phyloP scores from a whole-genome alignment of 2,329 filamentous ascomycete genomes.

The Xylariomycetidae sp. region DNA sequence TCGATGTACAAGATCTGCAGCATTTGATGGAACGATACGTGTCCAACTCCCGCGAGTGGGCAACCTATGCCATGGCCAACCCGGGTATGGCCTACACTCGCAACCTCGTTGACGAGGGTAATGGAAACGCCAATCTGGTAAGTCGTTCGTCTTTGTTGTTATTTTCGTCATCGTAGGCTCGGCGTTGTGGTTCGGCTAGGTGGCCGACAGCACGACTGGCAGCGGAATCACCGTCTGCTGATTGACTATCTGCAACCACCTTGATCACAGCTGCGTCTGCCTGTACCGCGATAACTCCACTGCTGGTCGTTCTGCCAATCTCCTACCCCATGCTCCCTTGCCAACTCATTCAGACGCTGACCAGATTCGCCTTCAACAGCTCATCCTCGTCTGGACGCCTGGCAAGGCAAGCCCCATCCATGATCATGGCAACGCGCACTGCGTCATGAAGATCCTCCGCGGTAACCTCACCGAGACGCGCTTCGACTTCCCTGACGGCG shows the following conservation, averaged over 20 bases:
- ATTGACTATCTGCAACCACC: too few species aligned
- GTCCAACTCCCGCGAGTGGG: constrained; percentile 66
- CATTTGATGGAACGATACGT: constrained; percentile 68
- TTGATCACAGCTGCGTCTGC: too few species aligned
- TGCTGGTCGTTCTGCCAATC: too few species aligned
- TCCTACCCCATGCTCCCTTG: too few species aligned
- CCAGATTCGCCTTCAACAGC: constrained; percentile 40
- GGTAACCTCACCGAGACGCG: constrained; percentile 76
- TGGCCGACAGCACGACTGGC: too few species aligned
- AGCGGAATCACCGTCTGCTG: too few species aligned
- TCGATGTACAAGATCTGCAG: constrained; percentile 67
- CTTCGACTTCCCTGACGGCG: constrained; percentile 62
- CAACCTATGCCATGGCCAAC: constrained; percentile 68
- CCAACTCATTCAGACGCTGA: too few species aligned
- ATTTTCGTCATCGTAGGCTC: background rate
- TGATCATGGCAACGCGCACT: constrained; percentile 84
- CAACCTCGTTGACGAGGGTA: constrained; percentile 85
- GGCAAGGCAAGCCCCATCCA: constrained; percentile 80
- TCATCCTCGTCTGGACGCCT: constrained; percentile 85
- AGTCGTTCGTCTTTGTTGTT: constrained; percentile 13
- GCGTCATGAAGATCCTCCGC: constrained; percentile 83
- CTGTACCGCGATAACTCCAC: too few species aligned
- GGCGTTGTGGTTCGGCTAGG: too few species aligned
- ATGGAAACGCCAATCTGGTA: constrained; percentile 56
- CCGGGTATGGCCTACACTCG: constrained; percentile 68